These are phyloP conservation scores for Hylodesmum podocarpum DNA, from an alignment of 306 rosid genomes.

Conservation along the genomic window DNA sequence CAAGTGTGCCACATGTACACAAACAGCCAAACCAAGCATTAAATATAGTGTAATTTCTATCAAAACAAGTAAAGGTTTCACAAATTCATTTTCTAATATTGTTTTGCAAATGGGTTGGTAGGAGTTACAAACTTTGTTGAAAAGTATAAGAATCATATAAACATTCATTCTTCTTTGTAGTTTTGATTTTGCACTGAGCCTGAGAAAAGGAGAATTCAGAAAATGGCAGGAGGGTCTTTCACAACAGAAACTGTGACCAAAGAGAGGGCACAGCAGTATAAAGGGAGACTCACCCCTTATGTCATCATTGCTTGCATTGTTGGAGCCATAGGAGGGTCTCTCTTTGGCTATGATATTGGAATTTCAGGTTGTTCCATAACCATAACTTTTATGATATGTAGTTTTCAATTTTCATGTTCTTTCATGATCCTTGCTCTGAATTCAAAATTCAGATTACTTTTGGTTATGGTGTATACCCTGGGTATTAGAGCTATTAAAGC, in stretches of 20 bases:
- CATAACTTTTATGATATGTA: background rate
- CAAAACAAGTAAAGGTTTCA: background rate
- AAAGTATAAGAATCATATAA: background rate
- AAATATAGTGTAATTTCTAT: background rate
- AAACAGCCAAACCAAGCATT: background rate
- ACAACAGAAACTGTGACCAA: conserved; percentile 47
- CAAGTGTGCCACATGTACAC: background rate
- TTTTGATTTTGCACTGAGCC: no score
- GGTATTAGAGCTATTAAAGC: background rate
- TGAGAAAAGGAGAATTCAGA: conserved; percentile 5
- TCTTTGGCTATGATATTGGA: conserved; percentile 93
- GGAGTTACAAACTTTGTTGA: background rate
- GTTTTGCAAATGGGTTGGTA: background rate
- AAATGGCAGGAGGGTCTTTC: conserved; percentile 80
- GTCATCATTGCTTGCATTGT: conserved; percentile 73
- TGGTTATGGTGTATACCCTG: background rate
- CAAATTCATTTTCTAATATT: background rate
- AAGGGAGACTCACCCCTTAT: conserved; percentile 70
- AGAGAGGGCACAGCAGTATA: conserved; percentile 72
- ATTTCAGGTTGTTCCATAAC: conserved; percentile 66
- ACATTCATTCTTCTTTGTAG: background rate
- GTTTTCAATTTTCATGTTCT: background rate
- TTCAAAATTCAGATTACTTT: background rate
- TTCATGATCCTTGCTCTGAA: background rate
- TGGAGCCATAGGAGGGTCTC: conserved; percentile 87